These are phyloP conservation scores for Russula foetens DNA, from an alignment of 768 basidiomycete genomes.

Conservation along the genomic window DNA sequence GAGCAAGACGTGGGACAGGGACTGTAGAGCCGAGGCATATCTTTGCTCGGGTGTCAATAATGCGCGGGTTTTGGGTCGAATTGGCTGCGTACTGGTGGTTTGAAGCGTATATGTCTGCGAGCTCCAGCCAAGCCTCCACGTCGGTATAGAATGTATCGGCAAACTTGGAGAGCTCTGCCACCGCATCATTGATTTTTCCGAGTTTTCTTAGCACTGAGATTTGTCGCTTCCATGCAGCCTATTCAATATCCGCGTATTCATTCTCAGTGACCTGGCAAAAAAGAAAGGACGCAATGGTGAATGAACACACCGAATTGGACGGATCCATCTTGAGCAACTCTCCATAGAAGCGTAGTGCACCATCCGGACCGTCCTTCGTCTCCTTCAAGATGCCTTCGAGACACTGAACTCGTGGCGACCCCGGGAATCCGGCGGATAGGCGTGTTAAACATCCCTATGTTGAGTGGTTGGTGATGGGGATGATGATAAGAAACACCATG, in stretches of 20 bases:
- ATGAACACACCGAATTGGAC: slow-evolving; percentile 54
- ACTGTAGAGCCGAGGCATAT: slow-evolving; percentile 62
- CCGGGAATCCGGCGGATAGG: slow-evolving; percentile 61
- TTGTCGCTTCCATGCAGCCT: slow-evolving; percentile 77
- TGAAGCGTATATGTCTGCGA: slow-evolving; percentile 70
- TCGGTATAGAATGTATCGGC: slow-evolving; percentile 88
- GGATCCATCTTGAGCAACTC: slow-evolving; percentile 53
- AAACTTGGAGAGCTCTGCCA: slow-evolving; percentile 61
- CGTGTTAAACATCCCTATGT: slow-evolving; percentile 52
- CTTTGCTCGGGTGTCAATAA: slow-evolving; percentile 31
- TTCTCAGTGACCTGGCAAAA: not conserved
- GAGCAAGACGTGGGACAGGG: slow-evolving; percentile 73
- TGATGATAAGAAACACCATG: not conserved
- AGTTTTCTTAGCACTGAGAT: slow-evolving; percentile 60
- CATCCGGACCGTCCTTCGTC: slow-evolving; percentile 46
- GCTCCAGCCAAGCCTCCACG: slow-evolving; percentile 80
- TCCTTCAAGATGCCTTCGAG: slow-evolving; percentile 77
- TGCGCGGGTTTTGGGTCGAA: not conserved
- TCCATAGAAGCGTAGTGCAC: slow-evolving; percentile 57
- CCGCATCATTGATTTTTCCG: slow-evolving; percentile 57
- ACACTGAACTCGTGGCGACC: slow-evolving; percentile 70
- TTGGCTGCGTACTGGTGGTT: slow-evolving; percentile 56
- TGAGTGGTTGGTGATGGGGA: not conserved
- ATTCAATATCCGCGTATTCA: not conserved
- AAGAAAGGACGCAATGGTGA: not conserved